Conservation (phyloP, 257 asterid species). For the Vinca minor region DNA sequence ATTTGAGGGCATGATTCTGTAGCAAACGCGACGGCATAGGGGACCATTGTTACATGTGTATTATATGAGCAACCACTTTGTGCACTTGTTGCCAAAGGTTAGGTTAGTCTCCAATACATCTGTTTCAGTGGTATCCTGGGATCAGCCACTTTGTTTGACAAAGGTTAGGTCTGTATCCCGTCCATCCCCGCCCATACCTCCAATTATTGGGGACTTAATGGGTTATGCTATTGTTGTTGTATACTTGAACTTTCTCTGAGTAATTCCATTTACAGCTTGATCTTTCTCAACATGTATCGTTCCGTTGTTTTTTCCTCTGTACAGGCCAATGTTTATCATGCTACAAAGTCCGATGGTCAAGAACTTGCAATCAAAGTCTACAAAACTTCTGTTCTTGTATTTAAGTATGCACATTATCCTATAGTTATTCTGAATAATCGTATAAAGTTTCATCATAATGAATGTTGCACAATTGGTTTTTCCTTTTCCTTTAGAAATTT, state of each 20-base stretch:
- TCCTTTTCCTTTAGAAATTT: not conserved
- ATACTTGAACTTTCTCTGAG: not conserved
- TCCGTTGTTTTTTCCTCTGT: constrained; percentile 10
- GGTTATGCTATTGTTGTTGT: constrained; percentile 12
- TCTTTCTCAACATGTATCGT: constrained; percentile 6
- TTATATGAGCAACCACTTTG: too few relatives aligned
- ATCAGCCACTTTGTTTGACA: too few relatives aligned
- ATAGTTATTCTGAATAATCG: constrained; percentile 7
- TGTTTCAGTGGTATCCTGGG: too few relatives aligned
- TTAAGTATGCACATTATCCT: constrained; percentile 51
- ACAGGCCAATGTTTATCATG: constrained; percentile 98
- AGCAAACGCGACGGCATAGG: too few relatives aligned
- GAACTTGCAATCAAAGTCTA: constrained; percentile 89
- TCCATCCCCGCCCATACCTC: too few relatives aligned
- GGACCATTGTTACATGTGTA: too few relatives aligned
- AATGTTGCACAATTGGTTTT: not conserved
- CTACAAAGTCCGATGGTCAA: constrained; percentile 74
- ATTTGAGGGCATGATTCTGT: too few relatives aligned
- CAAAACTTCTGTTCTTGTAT: constrained; percentile 87
- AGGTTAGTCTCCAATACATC: too few relatives aligned
- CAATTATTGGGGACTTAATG: too few relatives aligned
- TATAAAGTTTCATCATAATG: not conserved
- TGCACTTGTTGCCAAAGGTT: too few relatives aligned
- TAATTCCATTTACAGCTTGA: not conserved
- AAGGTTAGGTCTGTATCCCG: too few relatives aligned